Conservation (phyloP, 1,284 basidiomycete genomes). For the Schizophyllum amplum region DNA sequence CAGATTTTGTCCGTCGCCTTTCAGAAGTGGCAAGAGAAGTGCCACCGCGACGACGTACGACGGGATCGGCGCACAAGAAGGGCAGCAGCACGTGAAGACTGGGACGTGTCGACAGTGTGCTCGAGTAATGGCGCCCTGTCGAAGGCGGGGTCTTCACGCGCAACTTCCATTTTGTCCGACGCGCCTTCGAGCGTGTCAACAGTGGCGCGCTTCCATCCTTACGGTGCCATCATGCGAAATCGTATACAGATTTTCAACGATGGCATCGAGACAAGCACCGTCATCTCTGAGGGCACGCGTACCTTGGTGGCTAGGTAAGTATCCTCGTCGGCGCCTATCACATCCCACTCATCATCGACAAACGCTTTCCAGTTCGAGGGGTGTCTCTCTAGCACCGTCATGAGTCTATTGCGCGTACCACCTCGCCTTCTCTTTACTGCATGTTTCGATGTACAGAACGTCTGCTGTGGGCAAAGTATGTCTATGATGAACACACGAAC, state of each 20-base stretch:
- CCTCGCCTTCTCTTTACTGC: no score
- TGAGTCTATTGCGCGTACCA: no score
- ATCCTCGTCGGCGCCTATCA: no score
- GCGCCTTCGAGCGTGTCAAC: neutral
- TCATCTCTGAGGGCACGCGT: neutral
- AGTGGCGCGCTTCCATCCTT: neutral
- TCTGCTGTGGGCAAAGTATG: no score
- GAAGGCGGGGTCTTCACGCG: neutral
- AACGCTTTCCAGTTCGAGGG: no score
- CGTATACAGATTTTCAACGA: neutral
- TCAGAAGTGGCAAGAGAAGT: neutral
- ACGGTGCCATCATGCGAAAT: neutral
- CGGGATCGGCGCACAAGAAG: neutral
- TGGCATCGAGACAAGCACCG: neutral
- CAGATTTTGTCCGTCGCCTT: neutral
- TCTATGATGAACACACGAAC: no score
- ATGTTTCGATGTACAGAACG: no score
- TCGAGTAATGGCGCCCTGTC: no score
- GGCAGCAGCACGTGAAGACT: neutral
- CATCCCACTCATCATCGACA: no score
- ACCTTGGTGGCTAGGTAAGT: neutral
- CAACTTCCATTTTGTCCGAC: neutral
- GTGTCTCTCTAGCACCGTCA: no score
- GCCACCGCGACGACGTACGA: neutral
- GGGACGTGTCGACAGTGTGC: neutral